These are phyloP conservation scores for Falciphora oryzae DNA, from an alignment of 2,329 filamentous ascomycete genomes.

Conservation along the genomic window DNA sequence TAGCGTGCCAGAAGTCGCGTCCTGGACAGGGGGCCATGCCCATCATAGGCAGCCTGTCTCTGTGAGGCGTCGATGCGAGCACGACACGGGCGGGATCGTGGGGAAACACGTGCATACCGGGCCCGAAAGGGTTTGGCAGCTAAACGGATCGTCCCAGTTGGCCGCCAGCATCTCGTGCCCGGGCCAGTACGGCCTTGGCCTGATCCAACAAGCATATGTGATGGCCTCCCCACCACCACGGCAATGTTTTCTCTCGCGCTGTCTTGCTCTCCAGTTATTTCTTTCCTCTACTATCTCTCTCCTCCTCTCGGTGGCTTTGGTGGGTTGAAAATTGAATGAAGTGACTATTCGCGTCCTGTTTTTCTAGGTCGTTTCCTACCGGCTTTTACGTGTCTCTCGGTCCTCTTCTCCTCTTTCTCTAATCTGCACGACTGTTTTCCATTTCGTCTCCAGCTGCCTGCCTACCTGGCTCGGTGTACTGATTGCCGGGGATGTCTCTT, in stretches of 20 bases:
- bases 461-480: neutral
- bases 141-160: no score
- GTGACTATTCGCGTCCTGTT: neutral
- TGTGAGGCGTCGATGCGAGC: neutral
- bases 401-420: neutral
- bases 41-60: neutral
- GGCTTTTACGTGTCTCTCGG: neutral
- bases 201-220: neutral
- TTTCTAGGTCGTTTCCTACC: neutral
- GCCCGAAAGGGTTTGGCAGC: neutral
- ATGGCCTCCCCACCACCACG: neutral
- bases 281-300: constrained; percentile 6
- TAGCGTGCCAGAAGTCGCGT: constrained; percentile 25
- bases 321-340: neutral
- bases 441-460: constrained; percentile 4
- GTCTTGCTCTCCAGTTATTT: neutral
- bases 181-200: neutral
- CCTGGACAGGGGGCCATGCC: neutral
- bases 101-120: neutral
- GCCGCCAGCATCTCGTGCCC: neutral
- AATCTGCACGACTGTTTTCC: neutral
- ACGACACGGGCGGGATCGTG: neutral
- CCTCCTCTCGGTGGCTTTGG: neutral
- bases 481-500: constrained; percentile 5
- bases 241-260: neutral